Base-by-base conservation (phyloP, 352 stramenopile species). In the Phytopythium ostracodes region DNA sequence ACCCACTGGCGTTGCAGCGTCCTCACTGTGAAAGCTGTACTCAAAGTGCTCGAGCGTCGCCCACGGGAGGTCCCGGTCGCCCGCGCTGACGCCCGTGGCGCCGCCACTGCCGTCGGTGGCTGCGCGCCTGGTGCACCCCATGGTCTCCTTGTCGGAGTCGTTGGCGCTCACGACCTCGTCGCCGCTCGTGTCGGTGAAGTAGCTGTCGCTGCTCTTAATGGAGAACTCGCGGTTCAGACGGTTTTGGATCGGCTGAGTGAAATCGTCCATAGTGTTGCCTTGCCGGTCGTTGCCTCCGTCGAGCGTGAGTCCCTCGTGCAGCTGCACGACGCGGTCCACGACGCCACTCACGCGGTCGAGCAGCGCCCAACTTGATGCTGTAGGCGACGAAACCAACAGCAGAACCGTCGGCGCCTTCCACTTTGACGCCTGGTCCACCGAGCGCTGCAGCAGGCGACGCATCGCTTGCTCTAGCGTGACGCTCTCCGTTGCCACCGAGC, bases 1-100 rank as follows among this genome's bases (percentile, higher is more conserved):
- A 8, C 29, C 29, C 29, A 33, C 29, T 7, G 29, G 29, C 6
- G 35, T 33, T 4, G 35, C 53, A 5, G 50, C 27, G 50, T 49
- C n/a, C 1, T 59, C 55, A 25, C 55, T 60, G 55, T 60, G 24
- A 40, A 60, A 60, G 40, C 55, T 40, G 55, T 60, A 60, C 55
- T 60, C 55, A 27, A 27, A 52, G 24, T 51, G 38, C 55, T 60
- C 55, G 55, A 52, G 36, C 36, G 40, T 60, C n/a, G 55, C 25
- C 24, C 40, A 50, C 40, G 55, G 55, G 1, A 50, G 52, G 3
- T 58, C 52, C n/a, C 35, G 29, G 20, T 56, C 53, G 33, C 53
- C 53, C 8, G 27, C 51, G 11, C 50, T 42, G 18, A 56, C 50
- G 7, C 46, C 46, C 4, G 25, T 40, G 1, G 47, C 47, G 35